A percentile compares a stretch with the other conserved stretches of the same genome.
These are phyloP conservation scores for Agrostemma githago DNA, from an alignment of 148 eudicot species.

Conservation along the genomic window DNA sequence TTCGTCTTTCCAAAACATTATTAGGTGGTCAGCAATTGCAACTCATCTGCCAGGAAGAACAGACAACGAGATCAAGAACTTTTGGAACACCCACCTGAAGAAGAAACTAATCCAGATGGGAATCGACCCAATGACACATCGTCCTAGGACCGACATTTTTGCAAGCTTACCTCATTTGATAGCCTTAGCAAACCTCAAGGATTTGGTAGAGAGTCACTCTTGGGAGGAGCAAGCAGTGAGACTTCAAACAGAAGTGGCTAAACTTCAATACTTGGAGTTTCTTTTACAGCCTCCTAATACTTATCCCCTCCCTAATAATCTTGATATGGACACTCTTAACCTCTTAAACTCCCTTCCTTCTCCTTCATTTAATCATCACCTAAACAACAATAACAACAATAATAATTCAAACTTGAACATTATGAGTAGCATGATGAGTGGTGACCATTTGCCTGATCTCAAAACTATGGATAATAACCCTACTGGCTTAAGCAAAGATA, in stretches of 20 bases:
- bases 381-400: slow-evolving; percentile 1
- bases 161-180: slow-evolving; percentile 88
- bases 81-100: slow-evolving; percentile 97
- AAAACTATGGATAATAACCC: slow-evolving; percentile 29
- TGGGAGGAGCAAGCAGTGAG: slow-evolving; percentile 85
- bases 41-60: slow-evolving; percentile 85
- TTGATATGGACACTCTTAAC: slow-evolving; percentile 51
- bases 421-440: not conserved
- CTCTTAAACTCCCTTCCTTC: slow-evolving; percentile 48
- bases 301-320: slow-evolving; percentile 25
- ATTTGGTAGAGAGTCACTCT: slow-evolving; percentile 54
- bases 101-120: slow-evolving; percentile 96
- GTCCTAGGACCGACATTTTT: slow-evolving; percentile 85
- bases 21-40: slow-evolving; percentile 95
- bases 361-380: slow-evolving; percentile 25
- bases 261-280: slow-evolving; percentile 61
- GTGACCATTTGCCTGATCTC: slow-evolving; percentile 55
- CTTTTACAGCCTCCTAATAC: slow-evolving; percentile 54
- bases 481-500: not conserved
- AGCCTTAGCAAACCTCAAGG: slow-evolving; percentile 83
- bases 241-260: slow-evolving; percentile 67
- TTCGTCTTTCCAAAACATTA: not conserved
- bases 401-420: slow-evolving; percentile 25
- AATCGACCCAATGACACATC: slow-evolving; percentile 90
- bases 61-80: slow-evolving; percentile 91